Conservation (phyloP, 345 rosid genomes). For the Lepidium didymum region DNA sequence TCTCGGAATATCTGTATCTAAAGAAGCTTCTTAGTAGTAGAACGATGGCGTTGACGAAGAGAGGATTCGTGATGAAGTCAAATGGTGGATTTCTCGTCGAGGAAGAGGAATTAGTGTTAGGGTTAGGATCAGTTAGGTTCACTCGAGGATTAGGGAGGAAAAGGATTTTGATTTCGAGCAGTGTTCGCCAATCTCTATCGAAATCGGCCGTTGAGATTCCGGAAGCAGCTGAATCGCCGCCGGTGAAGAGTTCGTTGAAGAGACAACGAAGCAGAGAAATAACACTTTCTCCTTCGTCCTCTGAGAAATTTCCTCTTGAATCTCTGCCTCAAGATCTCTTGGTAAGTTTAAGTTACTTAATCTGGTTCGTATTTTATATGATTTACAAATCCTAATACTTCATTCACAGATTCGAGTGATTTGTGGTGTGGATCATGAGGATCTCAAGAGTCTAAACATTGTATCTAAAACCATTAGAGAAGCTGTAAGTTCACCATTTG, state of each 20-base stretch:
- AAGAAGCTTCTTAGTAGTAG: background rate
- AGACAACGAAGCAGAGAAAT: constrained; percentile 39
- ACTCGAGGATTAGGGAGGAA: constrained; percentile 66
- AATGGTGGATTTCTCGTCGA: constrained; percentile 11
- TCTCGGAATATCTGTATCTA: background rate
- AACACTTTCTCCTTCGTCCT: background rate
- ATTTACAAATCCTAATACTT: background rate
- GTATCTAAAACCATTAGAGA: constrained; percentile 66
- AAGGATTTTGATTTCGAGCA: constrained; percentile 45
- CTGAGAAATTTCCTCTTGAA: constrained; percentile 46
- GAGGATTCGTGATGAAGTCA: constrained; percentile 25
- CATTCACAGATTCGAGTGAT: constrained; percentile 51
- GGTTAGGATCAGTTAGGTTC: constrained; percentile 41
- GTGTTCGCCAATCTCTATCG: background rate
- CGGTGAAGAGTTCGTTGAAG: constrained; percentile 38
- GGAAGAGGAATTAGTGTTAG: constrained; percentile 28
- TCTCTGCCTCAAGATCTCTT: constrained; percentile 69
- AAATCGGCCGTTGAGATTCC: constrained; percentile 26
- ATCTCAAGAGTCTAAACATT: constrained; percentile 50
- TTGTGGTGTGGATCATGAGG: constrained; percentile 63
- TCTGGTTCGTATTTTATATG: background rate
- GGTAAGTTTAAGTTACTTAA: constrained; percentile 30
- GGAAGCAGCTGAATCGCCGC: constrained; percentile 10
- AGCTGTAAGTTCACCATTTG: constrained; percentile 49
- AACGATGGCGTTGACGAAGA: constrained; percentile 39